A percentile compares a stretch with the other conserved stretches of the same genome.
Evolutionary conservation across 148 eudicot species (phyloP).

Genomic region (Tetragonia tetragonoides): DNA sequence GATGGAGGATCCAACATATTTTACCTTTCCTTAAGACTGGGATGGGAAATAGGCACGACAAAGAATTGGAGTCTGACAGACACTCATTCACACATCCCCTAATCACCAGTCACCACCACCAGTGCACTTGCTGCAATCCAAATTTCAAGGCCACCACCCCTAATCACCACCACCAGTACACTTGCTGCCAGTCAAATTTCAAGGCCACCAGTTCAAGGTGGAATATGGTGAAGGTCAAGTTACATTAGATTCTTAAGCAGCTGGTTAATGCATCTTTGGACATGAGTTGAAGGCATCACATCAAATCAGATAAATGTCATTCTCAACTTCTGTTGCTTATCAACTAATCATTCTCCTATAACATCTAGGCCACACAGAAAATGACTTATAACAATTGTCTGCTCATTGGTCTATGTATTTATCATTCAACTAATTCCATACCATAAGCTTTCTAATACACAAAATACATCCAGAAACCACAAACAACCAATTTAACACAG

Average conservation of each 20-base stretch:
- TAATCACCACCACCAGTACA: too few relatives aligned
- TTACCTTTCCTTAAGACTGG: too few relatives aligned
- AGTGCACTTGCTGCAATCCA: too few relatives aligned
- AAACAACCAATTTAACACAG: background rate
- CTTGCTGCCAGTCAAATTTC: too few relatives aligned
- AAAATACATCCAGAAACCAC: background rate
- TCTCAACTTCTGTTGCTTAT: background rate
- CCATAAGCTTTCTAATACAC: conserved; percentile 5
- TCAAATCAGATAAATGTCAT: background rate
- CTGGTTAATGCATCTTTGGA: background rate
- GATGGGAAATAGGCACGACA: too few relatives aligned
- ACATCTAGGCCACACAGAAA: background rate
- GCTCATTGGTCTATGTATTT: background rate
- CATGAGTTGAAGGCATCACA: background rate
- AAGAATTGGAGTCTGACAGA: too few relatives aligned
- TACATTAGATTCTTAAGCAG: background rate
- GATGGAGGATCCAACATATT: too few relatives aligned
- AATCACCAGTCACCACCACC: too few relatives aligned
- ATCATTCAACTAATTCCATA: background rate
- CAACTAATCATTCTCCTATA: background rate
- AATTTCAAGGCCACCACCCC: too few relatives aligned
- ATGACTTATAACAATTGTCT: too few relatives aligned
- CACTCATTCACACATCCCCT: too few relatives aligned
- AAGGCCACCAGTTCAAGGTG: too few relatives aligned
- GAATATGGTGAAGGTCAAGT: background rate